Evolutionary conservation across 2,329 filamentous ascomycete species (phyloP), one percentile per base, ranked within the genome.

Genomic region (Dactylonectria estremocensis): DNA sequence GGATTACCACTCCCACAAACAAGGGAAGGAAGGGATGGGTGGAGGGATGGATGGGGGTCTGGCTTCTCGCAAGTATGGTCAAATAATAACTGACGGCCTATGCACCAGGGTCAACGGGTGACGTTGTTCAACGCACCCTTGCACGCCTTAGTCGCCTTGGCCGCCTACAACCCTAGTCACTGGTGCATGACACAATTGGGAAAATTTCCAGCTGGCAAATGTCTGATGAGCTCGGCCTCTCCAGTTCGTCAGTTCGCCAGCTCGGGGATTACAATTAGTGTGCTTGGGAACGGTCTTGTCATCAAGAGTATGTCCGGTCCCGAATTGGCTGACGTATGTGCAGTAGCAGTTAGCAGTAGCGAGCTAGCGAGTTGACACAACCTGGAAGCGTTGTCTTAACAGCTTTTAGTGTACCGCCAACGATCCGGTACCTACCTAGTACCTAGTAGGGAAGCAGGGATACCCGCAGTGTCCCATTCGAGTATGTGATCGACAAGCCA

Each of bases 321-420:
- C 56, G 69, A 72, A 68, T 43, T 62, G 65, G 72, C 33, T 43
- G 61, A 20, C 61, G 37, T 49, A 58, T 65, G 61, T 43, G 71
- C 45, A 56, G 24, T 28, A 28, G 24, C 7, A 28, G 4, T 5
- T 28, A 48, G 66, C 5, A 11, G 16, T 11, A 56, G 35, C n/a
- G 28, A 35, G 54, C 48, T 58, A 33, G 24, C 24, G 24, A 28
- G n/a, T 7, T 28, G 24, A 28, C 4, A 28, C 24, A 28, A 28
- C 24, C 24, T 28, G 24, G 24, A 28, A 28, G 24, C 24, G 4
- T 28, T 28, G 24, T 7, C 24, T 28, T 28, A 28, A 28, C 7
- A 28, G 24, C 24, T 28, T 28, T 28, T 28, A 28, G 24, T 28
- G 24, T 28, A 28, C 24, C 24, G 7, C 24, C 24, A 28, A 28